These are phyloP conservation scores for Mycena chlorophos DNA, from an alignment of 768 basidiomycete species.

Conservation along the genomic window DNA sequence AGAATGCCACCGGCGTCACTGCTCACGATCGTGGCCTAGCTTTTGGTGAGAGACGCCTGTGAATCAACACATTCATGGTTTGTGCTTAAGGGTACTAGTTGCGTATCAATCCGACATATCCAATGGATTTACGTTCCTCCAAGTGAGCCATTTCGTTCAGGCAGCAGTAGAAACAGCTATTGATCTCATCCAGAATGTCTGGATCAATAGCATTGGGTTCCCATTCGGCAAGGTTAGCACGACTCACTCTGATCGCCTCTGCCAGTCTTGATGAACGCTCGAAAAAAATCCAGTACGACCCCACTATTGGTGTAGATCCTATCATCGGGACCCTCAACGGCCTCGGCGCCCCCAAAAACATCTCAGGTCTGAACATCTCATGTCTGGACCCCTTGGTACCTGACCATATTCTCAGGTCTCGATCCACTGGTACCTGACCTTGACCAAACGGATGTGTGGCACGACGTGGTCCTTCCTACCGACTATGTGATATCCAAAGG, in stretches of 20 bases:
- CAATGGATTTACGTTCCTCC: constrained; percentile 35
- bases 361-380: background rate
- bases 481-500: constrained; percentile 47
- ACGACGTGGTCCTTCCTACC: constrained; percentile 29
- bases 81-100: constrained; percentile 9
- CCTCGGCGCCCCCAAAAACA: too few species aligned
- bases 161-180: constrained; percentile 20
- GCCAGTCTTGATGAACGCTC: constrained; percentile 16
- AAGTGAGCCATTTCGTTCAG: too few species aligned
- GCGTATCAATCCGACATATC: constrained; percentile 33
- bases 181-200: background rate
- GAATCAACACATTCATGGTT: background rate
- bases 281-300: too few species aligned
- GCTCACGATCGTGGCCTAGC: constrained; percentile 48
- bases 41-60: constrained; percentile 32
- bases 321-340: too few species aligned
- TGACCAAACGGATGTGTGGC: constrained; percentile 34
- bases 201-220: background rate
- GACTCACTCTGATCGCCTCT: background rate
- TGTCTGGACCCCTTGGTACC: background rate
- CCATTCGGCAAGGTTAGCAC: background rate
- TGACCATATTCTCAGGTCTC: constrained; percentile 8
- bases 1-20: constrained; percentile 39
- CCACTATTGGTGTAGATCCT: constrained; percentile 42
- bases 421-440: constrained; percentile 25